Base-by-base conservation (phyloP, 805 yeast genomes). In the Trichomonascus vanleenenianus region DNA sequence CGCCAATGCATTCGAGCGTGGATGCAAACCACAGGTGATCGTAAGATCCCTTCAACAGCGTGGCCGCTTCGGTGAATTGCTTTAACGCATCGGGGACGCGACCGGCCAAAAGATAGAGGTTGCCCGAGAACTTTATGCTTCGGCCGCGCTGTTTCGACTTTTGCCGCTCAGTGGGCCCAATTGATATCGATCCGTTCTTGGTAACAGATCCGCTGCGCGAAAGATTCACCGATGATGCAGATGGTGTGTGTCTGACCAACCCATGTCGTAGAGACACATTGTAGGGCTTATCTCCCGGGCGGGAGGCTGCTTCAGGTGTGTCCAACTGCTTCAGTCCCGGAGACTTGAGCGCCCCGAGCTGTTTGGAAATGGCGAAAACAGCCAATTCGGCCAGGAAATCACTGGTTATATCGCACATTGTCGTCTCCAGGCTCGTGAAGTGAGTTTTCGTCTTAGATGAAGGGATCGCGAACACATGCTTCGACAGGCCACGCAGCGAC, bases 21-120 rank as follows among this genome's bases (percentile, higher is more conserved):
- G 91, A 81, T 0, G 83, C 97, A 11, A 86, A 70, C 97, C 97
- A 93, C 7, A 93, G 66, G 55, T 76, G 75, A 60, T 93, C 98
- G 42, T 78, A 78, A 2, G 81, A 70, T 10, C 75, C 70, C 49
- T 77, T 78, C 44, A 87, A 64, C 19, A 74, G 65, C 2, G 67
- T 56, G 1, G 83, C 71, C 0, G 96, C 81, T 35, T 88, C 95
- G n/a, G 81, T 75, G 54, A 88, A 81, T 48, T 79, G 78, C 19
- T 72, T 68, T 44, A 89, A 59, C 0, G 97, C 94, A 47, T 80
- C 85, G 12, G 71, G 60, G 39, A 83, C 72, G 44, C 84, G 76
- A 1, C 98, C 98, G 0, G 96, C 83, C 40, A 93, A 63, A 11
- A 93, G 67, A 56, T 78, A 81, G 53, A 91, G 77, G 53, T 82